Conservation (phyloP, 768 basidiomycete species). For the Galerina marginata region DNA sequence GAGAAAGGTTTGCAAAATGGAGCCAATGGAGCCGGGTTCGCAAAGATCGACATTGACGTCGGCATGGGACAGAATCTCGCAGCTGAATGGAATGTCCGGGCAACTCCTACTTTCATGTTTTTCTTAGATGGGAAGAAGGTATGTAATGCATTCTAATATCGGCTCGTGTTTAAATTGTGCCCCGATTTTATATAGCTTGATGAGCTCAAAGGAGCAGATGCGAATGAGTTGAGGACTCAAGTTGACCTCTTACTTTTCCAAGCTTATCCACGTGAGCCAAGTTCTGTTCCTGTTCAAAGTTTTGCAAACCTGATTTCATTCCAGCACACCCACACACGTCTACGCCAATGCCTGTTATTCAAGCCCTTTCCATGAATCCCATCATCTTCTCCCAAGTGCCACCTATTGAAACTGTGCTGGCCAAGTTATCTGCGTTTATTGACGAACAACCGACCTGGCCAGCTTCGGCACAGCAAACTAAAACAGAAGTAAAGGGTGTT, state of each 20-base stretch:
- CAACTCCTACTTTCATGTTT: slow-evolving; percentile 90
- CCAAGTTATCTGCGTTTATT: slow-evolving; percentile 69
- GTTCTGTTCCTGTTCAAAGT: not conserved
- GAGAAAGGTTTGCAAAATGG: slow-evolving; percentile 54
- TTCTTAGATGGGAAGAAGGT: slow-evolving; percentile 82
- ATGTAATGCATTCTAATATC: slow-evolving; percentile 8
- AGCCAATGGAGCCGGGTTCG: slow-evolving; percentile 69
- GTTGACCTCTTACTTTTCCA: slow-evolving; percentile 76
- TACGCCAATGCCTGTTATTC: slow-evolving; percentile 62
- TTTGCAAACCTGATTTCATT: slow-evolving; percentile 1
- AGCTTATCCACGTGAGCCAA: slow-evolving; percentile 77
- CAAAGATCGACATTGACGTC: slow-evolving; percentile 82
- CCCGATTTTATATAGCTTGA: slow-evolving; percentile 47
- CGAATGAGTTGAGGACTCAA: slow-evolving; percentile 71
- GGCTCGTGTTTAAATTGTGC: slow-evolving; percentile 1
- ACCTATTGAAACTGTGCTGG: slow-evolving; percentile 62
- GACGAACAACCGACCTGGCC: slow-evolving; percentile 48
- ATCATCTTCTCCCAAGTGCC: slow-evolving; percentile 81
- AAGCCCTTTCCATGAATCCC: slow-evolving; percentile 69
- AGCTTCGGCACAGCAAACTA: slow-evolving; percentile 28
- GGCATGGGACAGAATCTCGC: slow-evolving; percentile 69
- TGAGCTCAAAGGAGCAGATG: slow-evolving; percentile 77
- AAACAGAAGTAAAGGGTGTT: slow-evolving; percentile 51
- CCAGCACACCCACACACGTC: slow-evolving; percentile 80
- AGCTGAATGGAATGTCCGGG: slow-evolving; percentile 65